phyloP scores from a whole-genome alignment of 257 asterid genomes.

The Marsdenia floribunda region DNA sequence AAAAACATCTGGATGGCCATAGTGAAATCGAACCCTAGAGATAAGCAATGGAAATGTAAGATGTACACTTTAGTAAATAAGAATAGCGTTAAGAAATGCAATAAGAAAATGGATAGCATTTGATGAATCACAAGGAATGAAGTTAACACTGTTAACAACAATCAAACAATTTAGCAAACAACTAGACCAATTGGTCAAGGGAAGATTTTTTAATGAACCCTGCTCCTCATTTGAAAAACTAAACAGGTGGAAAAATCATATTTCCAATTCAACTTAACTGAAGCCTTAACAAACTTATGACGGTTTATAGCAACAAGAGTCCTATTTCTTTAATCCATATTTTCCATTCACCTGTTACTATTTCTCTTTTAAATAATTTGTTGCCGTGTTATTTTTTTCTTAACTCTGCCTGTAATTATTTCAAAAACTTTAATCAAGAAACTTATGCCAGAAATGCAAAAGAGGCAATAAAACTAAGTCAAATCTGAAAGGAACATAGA shows the following conservation, averaged over 20 bases:
- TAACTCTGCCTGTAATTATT: not conserved
- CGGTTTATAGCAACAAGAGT: not conserved
- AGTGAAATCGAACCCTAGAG: constrained; percentile 94
- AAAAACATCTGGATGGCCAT: constrained; percentile 98
- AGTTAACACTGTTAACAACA: not conserved
- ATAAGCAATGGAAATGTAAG: constrained; percentile 16
- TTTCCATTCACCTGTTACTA: not conserved
- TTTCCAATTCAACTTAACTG: not conserved
- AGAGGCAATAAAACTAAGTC: not conserved
- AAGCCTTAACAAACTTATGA: not conserved
- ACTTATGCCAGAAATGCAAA: not conserved
- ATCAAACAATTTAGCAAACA: not conserved
- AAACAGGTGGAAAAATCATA: not conserved
- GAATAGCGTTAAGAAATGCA: not conserved
- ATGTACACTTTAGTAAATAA: not conserved
- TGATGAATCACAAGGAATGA: constrained; percentile 4
- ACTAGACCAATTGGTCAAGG: not conserved
- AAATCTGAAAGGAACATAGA: not conserved
- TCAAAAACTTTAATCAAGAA: not conserved
- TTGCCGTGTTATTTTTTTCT: not conserved
- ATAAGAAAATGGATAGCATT: constrained; percentile 4
- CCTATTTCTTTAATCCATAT: not conserved
- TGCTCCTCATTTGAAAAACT: no score
- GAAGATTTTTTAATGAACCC: not conserved
- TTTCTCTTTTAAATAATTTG: not conserved